Percentiles rank a stretch among this genome's conserved stretches.
Conservation (phyloP, 2,329 filamentous ascomycete genomes). For the Lasiodiplodia citricola region DNA sequence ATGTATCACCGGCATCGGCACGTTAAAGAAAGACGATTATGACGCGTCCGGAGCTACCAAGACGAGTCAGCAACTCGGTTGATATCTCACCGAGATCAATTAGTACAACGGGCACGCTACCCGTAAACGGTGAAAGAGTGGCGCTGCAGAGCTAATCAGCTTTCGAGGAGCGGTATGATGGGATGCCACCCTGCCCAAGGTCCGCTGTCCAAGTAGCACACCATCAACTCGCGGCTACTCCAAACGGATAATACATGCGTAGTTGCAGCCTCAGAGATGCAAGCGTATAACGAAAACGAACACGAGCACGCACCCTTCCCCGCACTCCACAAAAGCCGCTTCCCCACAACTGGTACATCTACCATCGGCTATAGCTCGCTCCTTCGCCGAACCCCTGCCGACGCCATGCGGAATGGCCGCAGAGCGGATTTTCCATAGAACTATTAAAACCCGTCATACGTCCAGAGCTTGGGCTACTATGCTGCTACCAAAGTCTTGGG, state of each 20-base stretch:
- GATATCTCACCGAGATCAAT: conserved; percentile 10
- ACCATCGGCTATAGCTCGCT: neutral
- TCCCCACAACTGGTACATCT: neutral
- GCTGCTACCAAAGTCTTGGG: neutral
- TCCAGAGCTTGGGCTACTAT: neutral
- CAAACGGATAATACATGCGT: neutral
- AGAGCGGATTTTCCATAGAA: neutral
- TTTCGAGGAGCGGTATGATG: neutral
- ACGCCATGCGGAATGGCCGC: neutral
- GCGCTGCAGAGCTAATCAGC: neutral
- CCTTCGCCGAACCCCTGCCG: neutral
- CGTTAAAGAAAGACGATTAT: neutral
- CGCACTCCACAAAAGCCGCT: neutral
- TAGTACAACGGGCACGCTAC: neutral
- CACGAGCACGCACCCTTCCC: neutral
- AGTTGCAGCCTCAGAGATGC: neutral
- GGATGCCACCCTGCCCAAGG: neutral
- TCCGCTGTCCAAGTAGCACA: neutral
- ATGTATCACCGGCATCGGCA: neutral
- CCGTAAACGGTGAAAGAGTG: neutral
- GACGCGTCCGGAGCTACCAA: neutral
- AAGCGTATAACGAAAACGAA: neutral
- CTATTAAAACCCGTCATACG: neutral
- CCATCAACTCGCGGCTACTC: neutral
- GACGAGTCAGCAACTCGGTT: conserved; percentile 16